These are phyloP conservation scores for Microsporum audouinii DNA, from an alignment of 2,329 filamentous ascomycete species.

Conservation along the genomic window DNA sequence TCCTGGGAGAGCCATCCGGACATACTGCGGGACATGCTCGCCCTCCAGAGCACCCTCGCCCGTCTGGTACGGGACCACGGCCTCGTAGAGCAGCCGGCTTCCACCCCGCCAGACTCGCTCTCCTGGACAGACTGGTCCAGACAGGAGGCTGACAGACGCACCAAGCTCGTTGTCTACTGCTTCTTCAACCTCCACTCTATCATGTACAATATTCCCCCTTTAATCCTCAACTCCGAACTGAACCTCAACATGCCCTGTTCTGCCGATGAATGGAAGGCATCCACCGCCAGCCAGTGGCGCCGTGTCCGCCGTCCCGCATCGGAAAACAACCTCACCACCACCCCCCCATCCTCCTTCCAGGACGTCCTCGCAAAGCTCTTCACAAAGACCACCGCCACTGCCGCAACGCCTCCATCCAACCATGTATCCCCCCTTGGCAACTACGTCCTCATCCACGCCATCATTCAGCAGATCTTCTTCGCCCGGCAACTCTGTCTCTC, in stretches of 20 bases:
- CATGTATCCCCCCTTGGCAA: slow-evolving; percentile 42
- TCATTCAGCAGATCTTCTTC: slow-evolving; percentile 46
- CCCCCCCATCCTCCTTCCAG: slow-evolving; percentile 28
- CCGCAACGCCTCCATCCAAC: slow-evolving; percentile 25
- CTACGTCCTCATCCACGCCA: slow-evolving; percentile 43
- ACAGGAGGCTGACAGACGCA: slow-evolving; percentile 43
- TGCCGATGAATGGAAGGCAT: slow-evolving; percentile 45
- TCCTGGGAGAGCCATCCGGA: slow-evolving; percentile 50
- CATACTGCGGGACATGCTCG: slow-evolving; percentile 46
- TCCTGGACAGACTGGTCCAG: slow-evolving; percentile 44
- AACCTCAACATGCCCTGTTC: slow-evolving; percentile 44
- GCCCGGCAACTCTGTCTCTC: slow-evolving; percentile 39
- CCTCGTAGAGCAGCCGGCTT: slow-evolving; percentile 26
- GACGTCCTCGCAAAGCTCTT: slow-evolving; percentile 37
- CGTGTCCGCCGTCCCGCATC: slow-evolving; percentile 26
- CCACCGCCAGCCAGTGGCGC: slow-evolving; percentile 41
- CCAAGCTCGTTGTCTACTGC: slow-evolving; percentile 46
- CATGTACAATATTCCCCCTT: slow-evolving; percentile 50
- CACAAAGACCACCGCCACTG: slow-evolving; percentile 19
- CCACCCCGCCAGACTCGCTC: slow-evolving; percentile 31
- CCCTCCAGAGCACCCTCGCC: slow-evolving; percentile 46
- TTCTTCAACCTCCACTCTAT: slow-evolving; percentile 51
- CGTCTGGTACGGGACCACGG: slow-evolving; percentile 46
- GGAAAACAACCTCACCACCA: slow-evolving; percentile 18
- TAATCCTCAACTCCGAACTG: slow-evolving; percentile 46